Evolutionary conservation across 768 basidiomycete species (phyloP), one percentile per base, ranked within the genome.

Genomic region (Termitomyces sp.): DNA sequence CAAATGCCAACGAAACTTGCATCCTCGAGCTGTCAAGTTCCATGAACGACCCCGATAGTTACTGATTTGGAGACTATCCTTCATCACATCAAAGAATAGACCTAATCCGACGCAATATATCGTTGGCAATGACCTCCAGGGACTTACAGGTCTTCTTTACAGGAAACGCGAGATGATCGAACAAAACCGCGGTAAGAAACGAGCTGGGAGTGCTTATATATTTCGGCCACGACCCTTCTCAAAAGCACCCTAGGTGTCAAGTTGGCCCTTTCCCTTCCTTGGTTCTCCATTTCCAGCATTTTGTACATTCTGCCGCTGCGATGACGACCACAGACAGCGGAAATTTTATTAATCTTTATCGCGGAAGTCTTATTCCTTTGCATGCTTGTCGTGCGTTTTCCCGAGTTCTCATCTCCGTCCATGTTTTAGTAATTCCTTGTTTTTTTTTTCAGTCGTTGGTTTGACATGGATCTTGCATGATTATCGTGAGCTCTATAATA

Each of bases 381-480:
- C 59, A 63, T 34, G 64, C 59, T 20, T 65, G 64, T 45, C 56
- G 64, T 65, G 50, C 24, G 62, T 50, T 45, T 16, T n/a, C 2
- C 16, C 13, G 16, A 27, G 5, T 52, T 42, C 20, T 18, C 12
- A n/a, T 34, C 24, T n/a, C 37, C 57, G 14, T 4, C 18, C 20
- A 32, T 18, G 9, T 52, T 42, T 14, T 45, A 5, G 22, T 40
- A 8, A 30, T 32, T 27, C 2, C 8, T 13, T 55, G 27, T 5
- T 39, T 14, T 22, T 24, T n/a, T 5, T 26, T 22, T 16, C 39
- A 73, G 72, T 73, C 14, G 67, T 64, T 20, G 69, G 69, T 53
- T 63, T 76, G 16, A 74, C 74, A 32, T 76, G 75, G 75, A 67
- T 73, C 12, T 40, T 76, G 7, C 70, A 75, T 55, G 75, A 76